These are phyloP conservation scores for Laetiporus sulphureus DNA, from an alignment of 1,284 basidiomycete species.

Conservation along the genomic window DNA sequence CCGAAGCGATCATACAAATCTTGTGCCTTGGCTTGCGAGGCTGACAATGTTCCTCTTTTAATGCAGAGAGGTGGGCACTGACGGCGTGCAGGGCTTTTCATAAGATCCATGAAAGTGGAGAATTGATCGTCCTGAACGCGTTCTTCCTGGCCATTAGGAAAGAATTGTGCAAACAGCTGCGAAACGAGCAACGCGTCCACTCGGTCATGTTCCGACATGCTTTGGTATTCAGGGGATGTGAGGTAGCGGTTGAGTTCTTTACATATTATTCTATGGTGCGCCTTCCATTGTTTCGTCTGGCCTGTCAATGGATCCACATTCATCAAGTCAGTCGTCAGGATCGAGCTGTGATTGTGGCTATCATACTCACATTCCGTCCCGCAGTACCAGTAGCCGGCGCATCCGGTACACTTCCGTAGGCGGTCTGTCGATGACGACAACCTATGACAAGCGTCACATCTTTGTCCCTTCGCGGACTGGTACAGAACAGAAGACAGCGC, in stretches of 20 bases:
- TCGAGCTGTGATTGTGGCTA: constrained; percentile 2
- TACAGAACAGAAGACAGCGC: constrained; percentile 46
- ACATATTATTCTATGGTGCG: constrained; percentile 60
- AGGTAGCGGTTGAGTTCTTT: constrained; percentile 41
- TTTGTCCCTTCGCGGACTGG: constrained; percentile 45
- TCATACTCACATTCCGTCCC: constrained; percentile 44
- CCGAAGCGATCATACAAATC: constrained; percentile 52
- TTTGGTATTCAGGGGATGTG: constrained; percentile 38
- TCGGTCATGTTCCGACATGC: constrained; percentile 43
- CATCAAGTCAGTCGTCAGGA: neutral
- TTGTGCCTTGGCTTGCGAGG: too few species aligned
- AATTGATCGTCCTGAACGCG: constrained; percentile 13
- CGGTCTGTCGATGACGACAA: constrained; percentile 23
- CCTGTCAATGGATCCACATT: constrained; percentile 34
- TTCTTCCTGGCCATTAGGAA: constrained; percentile 8
- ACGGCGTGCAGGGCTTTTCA: constrained; percentile 39
- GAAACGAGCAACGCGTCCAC: constrained; percentile 59
- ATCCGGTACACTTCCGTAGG: constrained; percentile 48
- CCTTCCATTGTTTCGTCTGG: constrained; percentile 58
- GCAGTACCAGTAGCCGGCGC: constrained; percentile 69
- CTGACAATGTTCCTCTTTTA: too few species aligned
- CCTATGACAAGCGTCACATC: constrained; percentile 60
- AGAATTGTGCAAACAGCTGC: constrained; percentile 45
- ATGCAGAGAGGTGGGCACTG: too few species aligned
- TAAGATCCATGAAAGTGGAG: constrained; percentile 40